These are phyloP conservation scores for Pseudohalonectria lignicola DNA, from an alignment of 2,329 filamentous ascomycete genomes.

Conservation along the genomic window DNA sequence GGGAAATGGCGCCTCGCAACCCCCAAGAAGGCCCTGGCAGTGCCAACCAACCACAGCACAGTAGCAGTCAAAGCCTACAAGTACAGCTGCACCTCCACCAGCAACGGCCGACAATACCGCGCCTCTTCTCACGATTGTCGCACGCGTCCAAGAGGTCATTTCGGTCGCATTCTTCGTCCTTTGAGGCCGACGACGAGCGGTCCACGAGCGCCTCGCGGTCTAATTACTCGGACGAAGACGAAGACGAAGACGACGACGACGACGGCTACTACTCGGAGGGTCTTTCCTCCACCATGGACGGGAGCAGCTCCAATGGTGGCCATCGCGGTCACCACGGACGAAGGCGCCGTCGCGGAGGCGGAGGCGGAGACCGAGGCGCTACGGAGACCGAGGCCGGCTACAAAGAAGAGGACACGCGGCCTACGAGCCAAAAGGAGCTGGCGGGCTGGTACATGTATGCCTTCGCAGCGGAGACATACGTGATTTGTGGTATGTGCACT, in stretches of 20 bases:
- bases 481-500: conserved; percentile 66
- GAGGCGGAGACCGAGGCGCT: conserved; percentile 23
- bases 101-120: conserved; percentile 25
- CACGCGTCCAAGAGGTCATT: conserved; percentile 43
- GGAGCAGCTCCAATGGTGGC: neutral
- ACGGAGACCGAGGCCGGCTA: conserved; percentile 40
- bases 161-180: conserved; percentile 49
- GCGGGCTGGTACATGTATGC: conserved; percentile 93
- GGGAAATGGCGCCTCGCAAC: conserved; percentile 3
- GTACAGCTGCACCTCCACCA: conserved; percentile 13
- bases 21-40: no score
- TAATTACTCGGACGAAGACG: conserved; percentile 10
- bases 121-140: conserved; percentile 38
- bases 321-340: conserved; percentile 8
- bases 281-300: neutral
- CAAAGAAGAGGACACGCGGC: conserved; percentile 74
- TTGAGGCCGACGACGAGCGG: conserved; percentile 60
- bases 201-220: conserved; percentile 27
- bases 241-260: conserved; percentile 1
- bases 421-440: conserved; percentile 79
- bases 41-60: neutral
- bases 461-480: conserved; percentile 93
- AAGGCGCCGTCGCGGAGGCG: conserved; percentile 25
- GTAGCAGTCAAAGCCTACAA: conserved; percentile 14
- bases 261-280: neutral